Base-by-base conservation (phyloP, 1,284 basidiomycete genomes). In the Papiliotrema flavescens region DNA sequence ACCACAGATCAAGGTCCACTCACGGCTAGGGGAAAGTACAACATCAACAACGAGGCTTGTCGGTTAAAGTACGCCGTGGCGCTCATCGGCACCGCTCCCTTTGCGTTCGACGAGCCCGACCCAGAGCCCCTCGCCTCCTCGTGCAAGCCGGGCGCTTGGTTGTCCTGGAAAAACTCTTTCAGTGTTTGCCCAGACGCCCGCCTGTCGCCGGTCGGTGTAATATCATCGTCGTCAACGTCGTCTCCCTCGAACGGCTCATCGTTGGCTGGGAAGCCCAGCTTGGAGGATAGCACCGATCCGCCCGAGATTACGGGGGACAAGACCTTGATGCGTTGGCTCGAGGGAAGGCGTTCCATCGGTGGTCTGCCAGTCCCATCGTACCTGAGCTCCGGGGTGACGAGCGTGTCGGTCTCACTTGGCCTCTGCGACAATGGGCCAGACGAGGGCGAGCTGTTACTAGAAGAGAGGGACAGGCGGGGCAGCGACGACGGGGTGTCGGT, bases 11-110 rank as follows among this genome's bases (percentile, higher is more conserved):
- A 9, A 35, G 20, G 22, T n/a, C 6, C 0, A 71, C 70, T 70
- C 58, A 71, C 70, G 11, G 73, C 70, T 19, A 75, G 54, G 9
- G 73, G 73, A 56, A 74, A 72, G 51, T 72, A 76, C 43, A 76
- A 57, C 72, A 76, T 76, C 50, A 76, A 60, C 42, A 76, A 54
- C 51, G 67, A 69, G 15, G 74, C 74, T 59, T 76, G 74, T 26
- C 72, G 57, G 50, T 76, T 76, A 54, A 73, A 71, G 50, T 76
- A 76, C 20, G 65, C 62, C 43, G 72, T 51, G 9, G 72, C 72
- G 8, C 66, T 69, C 46, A 70, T 61, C 44, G 63, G 58, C 13
- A 48, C 42, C 23, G 5, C 20, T 17, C 36, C 40, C n/a, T 37
- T 24, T 20, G 34, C 32, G 34, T 39, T 40, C n/a, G 34, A 42